Conservation (phyloP, 1,139 yeast species). For the Yamadazyma conglobata region DNA sequence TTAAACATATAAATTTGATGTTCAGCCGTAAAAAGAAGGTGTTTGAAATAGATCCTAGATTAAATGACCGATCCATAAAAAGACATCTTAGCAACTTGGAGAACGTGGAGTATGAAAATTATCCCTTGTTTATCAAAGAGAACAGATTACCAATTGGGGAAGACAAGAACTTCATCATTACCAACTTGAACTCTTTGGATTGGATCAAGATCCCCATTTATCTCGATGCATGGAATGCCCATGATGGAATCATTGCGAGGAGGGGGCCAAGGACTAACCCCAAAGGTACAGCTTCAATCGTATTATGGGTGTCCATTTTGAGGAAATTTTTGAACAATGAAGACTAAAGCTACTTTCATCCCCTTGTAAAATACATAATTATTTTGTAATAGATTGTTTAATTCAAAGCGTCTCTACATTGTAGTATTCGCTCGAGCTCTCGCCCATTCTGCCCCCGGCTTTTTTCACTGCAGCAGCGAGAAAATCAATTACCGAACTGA, state of each 20-base stretch:
- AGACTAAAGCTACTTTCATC: no score
- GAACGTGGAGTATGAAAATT: slow-evolving; percentile 18
- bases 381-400: no score
- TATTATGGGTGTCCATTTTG: slow-evolving; percentile 48
- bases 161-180: slow-evolving; percentile 39
- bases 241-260: slow-evolving; percentile 69
- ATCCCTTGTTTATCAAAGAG: slow-evolving; percentile 27
- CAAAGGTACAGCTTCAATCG: slow-evolving; percentile 51
- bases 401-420: no score
- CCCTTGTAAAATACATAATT: no score
- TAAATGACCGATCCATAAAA: slow-evolving; percentile 25
- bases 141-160: slow-evolving; percentile 38
- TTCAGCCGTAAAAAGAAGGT: slow-evolving; percentile 13
- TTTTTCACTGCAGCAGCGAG: no score
- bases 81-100: slow-evolving; percentile 18
- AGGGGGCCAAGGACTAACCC: slow-evolving; percentile 55
- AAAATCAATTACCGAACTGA: no score
- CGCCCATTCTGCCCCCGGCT: no score
- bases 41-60: slow-evolving; percentile 20
- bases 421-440: no score
- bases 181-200: slow-evolving; percentile 49
- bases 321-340: slow-evolving; percentile 30
- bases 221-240: slow-evolving; percentile 66
- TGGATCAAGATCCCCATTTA: slow-evolving; percentile 69
- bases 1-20: slow-evolving; percentile 13